phyloP scores from a whole-genome alignment of 1,139 yeast species.

The Yarrowia galli region DNA sequence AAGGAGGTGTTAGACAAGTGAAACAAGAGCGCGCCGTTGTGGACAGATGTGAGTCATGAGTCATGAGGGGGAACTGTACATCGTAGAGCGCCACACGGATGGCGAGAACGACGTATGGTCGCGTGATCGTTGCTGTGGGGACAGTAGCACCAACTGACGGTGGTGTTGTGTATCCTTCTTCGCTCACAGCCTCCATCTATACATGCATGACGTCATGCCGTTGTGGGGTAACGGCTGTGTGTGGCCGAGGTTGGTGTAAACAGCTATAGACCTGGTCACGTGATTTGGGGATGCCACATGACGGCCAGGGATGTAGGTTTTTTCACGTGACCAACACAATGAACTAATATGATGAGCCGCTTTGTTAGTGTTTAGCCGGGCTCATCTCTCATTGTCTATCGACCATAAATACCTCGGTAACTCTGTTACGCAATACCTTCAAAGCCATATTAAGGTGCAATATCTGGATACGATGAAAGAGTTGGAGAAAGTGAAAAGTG shows the following conservation, averaged over 20 bases:
- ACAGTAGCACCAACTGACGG: too few relatives aligned
- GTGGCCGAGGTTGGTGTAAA: background rate
- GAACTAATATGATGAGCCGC: too few relatives aligned
- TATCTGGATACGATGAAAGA: too few relatives aligned
- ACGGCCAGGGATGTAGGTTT: too few relatives aligned
- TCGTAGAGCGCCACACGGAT: too few relatives aligned
- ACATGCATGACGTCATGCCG: conserved; percentile 5
- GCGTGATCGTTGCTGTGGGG: background rate
- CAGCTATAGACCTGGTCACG: background rate
- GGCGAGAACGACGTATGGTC: too few relatives aligned
- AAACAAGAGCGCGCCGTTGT: background rate
- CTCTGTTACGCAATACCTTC: background rate
- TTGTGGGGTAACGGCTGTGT: conserved; percentile 24
- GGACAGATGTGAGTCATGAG: conserved; percentile 11
- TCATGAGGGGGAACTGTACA: background rate
- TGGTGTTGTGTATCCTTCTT: too few relatives aligned
- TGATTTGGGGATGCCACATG: background rate
- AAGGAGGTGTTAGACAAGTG: conserved; percentile 1
- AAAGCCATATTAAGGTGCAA: too few relatives aligned
- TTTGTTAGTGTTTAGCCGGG: too few relatives aligned
- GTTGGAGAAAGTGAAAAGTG: too few relatives aligned
- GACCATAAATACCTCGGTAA: background rate
- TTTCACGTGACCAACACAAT: background rate
- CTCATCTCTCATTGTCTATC: too few relatives aligned
- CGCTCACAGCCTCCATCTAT: too few relatives aligned